Evolutionary conservation across 2,329 filamentous ascomycete genomes (phyloP).

Genomic region (Amylocarpus encephaloides): DNA sequence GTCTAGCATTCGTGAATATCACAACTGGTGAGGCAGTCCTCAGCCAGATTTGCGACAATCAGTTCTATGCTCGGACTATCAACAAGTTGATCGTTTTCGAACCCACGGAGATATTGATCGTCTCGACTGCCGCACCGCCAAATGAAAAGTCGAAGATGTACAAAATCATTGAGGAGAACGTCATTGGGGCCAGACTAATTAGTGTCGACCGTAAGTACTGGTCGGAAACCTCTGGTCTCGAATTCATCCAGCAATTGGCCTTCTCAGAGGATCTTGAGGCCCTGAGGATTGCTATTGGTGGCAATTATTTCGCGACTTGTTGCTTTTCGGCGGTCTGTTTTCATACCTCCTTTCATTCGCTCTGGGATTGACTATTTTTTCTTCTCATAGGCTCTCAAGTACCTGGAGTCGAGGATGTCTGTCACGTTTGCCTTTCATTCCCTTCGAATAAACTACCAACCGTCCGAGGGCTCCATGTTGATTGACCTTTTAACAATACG

Average conservation of each 20-base stretch:
- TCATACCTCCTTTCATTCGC: not conserved
- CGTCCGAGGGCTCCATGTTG: slow-evolving; percentile 90
- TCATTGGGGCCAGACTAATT: slow-evolving; percentile 55
- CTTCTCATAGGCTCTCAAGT: slow-evolving; percentile 66
- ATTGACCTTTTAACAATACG: slow-evolving; percentile 85
- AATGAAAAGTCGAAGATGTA: slow-evolving; percentile 67
- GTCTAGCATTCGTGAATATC: slow-evolving; percentile 80
- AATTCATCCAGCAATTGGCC: slow-evolving; percentile 72
- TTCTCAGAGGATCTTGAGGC: slow-evolving; percentile 75
- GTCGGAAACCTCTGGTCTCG: slow-evolving; percentile 71
- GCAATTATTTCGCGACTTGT: slow-evolving; percentile 82
- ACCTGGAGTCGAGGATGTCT: slow-evolving; percentile 64
- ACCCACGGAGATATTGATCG: slow-evolving; percentile 73
- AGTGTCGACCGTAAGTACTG: slow-evolving; percentile 72
- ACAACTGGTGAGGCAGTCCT: slow-evolving; percentile 78
- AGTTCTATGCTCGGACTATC: slow-evolving; percentile 82
- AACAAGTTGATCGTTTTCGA: slow-evolving; percentile 79
- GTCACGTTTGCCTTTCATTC: slow-evolving; percentile 71
- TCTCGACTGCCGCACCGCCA: slow-evolving; percentile 59
- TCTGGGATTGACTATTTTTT: slow-evolving; percentile 7
- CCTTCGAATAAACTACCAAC: slow-evolving; percentile 77
- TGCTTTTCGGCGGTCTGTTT: slow-evolving; percentile 73
- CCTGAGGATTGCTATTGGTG: slow-evolving; percentile 69
- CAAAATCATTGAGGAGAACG: slow-evolving; percentile 65
- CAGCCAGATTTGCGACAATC: slow-evolving; percentile 87